Evolutionary conservation across 257 asterid species (phyloP), one percentile per base, ranked within the genome.

Genomic region (Gentiana macrophylla): DNA sequence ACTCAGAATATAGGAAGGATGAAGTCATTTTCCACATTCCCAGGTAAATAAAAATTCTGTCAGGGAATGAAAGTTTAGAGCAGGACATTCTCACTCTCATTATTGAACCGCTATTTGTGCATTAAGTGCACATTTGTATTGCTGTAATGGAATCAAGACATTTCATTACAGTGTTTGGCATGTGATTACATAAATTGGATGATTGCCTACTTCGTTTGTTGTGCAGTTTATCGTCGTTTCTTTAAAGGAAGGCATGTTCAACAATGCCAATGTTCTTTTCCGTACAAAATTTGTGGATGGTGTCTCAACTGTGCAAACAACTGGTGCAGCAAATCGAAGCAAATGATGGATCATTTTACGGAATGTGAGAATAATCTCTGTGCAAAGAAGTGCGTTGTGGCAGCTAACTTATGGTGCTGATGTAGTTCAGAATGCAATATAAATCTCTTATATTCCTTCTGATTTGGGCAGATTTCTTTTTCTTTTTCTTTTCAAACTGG

Each of bases 1-100:
- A 87, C 96, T 1, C 96, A 91, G 81, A 91, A 91, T 72, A 91
- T 91, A 62, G 98, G 98, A 70, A 80, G 95, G 77, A 91, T 91
- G 98, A 71, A 49, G 82, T 77, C 98, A 91, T 71, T 91, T 91
- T 71, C 96, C 98, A 38, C 98, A 87, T 64, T 91, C 98, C 45
- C 98, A 91, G 81, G 98, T 87, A 62, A 58, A 5, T 37, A 57
- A 76, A 1, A 41, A 66, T 54, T 69, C n/a, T n/a, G 32, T 12
- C 44, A 6, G 41, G 9, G 32, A 51, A 47, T 37, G n/a, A n/a
- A n/a, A n/a, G 62, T 57, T 52, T 56, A 35, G 15, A 53, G 53
- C 45, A 7, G 35, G 45, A 56, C 32, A 13, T 49, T 49, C 44
- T 1, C 4, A 5, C 46, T 41, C 46, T 41, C 8, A 2, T 41